phyloP scores from a whole-genome alignment of 805 yeast genomes.

The Zygosaccharomyces pseudorouxii region DNA sequence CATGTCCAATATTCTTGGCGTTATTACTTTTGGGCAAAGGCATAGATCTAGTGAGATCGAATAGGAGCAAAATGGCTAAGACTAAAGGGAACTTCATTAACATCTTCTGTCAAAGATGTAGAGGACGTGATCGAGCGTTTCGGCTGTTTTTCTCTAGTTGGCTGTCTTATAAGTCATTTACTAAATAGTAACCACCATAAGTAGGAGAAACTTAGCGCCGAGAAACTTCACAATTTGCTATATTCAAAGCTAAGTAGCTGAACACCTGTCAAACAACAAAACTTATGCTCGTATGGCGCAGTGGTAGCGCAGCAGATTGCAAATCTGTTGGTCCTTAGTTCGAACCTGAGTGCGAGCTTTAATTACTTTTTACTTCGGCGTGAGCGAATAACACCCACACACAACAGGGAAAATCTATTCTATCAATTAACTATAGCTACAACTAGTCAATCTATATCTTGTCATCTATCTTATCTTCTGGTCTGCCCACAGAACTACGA shows the following conservation, averaged over 20 bases:
- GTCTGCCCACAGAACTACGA: not conserved
- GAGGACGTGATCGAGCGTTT: too few relatives aligned
- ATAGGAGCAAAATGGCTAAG: not conserved
- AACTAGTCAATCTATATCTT: constrained; percentile 7
- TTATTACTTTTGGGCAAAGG: not conserved
- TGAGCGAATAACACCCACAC: not conserved
- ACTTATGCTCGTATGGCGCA: constrained; percentile 85
- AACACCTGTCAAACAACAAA: too few relatives aligned
- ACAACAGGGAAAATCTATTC: constrained; percentile 18
- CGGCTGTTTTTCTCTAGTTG: too few relatives aligned
- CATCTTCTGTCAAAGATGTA: too few relatives aligned
- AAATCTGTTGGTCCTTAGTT: constrained; percentile 98
- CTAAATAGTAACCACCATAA: not conserved
- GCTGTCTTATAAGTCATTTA: too few relatives aligned
- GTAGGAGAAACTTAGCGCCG: constrained; percentile 1
- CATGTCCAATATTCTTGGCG: not conserved
- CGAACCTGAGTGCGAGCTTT: constrained; percentile 88
- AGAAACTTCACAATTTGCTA: too few relatives aligned
- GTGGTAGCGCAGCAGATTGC: constrained; percentile 99
- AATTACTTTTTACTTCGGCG: constrained; percentile 37
- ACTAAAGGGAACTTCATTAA: not conserved
- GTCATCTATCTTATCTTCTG: constrained; percentile 16
- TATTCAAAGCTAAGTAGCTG: too few relatives aligned
- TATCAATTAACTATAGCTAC: constrained; percentile 30
- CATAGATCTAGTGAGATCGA: not conserved